Base-by-base conservation (phyloP, 768 basidiomycete species). In the Pholiota molesta region DNA sequence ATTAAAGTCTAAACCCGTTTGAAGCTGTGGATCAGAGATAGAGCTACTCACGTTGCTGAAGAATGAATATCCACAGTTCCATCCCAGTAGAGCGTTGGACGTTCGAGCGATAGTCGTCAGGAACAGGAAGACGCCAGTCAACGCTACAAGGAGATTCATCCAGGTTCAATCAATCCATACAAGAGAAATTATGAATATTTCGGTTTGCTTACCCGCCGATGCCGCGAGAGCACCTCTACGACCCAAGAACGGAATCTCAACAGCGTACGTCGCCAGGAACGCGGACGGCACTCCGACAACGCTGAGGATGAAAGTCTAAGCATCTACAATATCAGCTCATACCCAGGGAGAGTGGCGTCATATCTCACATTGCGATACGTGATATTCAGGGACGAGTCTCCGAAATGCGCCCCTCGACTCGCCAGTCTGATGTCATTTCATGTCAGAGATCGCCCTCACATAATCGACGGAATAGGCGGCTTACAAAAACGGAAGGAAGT, bases 21-120 rank as follows among this genome's bases (percentile, higher is more conserved):
- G 6, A 10, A 10, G 37, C 17, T 31, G 2, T n/a, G 37, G 21
- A 37, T 49, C 26, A n/a, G 6, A 6, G 49, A 23, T 52, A 31
- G 52, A n/a, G 37, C 5, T 1, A 73, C 78, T 51, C 60, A 88
- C 84, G 66, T 87, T 87, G 57, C 83, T 86, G 64, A 74, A 81
- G 69, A 87, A 87, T 5, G 76, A 77, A 62, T 88, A 90, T 16
- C 83, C 88, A 71, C 90, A 92, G 70, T 91, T 91, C 90, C 90
- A 92, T 57, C 87, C 91, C 44, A 92, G 79, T 52, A 91, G 78
- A 52, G 83, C 79, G 62, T 87, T 80, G 13, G 86, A 89, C 67
- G 81, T 87, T 68, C 83, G 79, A 56, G 91, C 83, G 28, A 89
- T 90, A 59, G 91, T 92, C 54, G 81, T 86, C 65, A 82, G 86